These are phyloP conservation scores for Aplosporella prunicola DNA, from an alignment of 2,329 filamentous ascomycete genomes.

Conservation along the genomic window DNA sequence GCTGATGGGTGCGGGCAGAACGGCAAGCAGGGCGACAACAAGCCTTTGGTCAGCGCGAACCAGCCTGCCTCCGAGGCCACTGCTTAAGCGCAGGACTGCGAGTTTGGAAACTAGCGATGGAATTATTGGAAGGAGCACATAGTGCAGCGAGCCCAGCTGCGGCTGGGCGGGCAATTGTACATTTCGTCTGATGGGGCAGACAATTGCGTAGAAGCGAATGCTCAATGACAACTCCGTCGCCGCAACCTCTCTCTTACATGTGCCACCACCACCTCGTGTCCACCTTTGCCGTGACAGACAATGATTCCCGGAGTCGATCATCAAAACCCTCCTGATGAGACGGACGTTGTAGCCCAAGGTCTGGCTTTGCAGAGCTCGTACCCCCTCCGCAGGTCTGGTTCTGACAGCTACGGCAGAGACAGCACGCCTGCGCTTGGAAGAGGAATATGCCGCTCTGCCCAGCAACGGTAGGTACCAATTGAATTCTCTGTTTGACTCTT, in stretches of 20 bases:
- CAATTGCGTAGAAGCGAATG: constrained; percentile 9
- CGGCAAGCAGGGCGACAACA: constrained; percentile 86
- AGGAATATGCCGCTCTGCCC: constrained; percentile 6
- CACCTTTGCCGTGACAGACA: constrained; percentile 2
- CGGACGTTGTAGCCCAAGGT: constrained; percentile 7
- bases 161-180: constrained; percentile 10
- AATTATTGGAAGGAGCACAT: too few species aligned
- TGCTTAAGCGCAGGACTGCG: constrained; percentile 24
- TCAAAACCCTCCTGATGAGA: constrained; percentile 4
- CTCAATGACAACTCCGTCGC: constrained; percentile 11
- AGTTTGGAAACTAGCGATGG: too few species aligned
- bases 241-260: constrained; percentile 3
- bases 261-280: constrained; percentile 6
- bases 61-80: constrained; percentile 33
- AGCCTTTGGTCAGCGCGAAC: constrained; percentile 56
- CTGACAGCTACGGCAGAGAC: constrained; percentile 9
- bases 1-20: constrained; percentile 50
- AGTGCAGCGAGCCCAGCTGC: too few species aligned
- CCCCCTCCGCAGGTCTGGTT: constrained; percentile 8
- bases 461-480: constrained; percentile 7
- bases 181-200: constrained; percentile 11
- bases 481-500: too few species aligned
- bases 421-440: constrained; percentile 8
- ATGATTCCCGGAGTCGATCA: constrained; percentile 10
- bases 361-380: constrained; percentile 2